These are phyloP conservation scores for Apiospora kogelbergensis DNA, from an alignment of 2,329 filamentous ascomycete genomes.

Conservation along the genomic window DNA sequence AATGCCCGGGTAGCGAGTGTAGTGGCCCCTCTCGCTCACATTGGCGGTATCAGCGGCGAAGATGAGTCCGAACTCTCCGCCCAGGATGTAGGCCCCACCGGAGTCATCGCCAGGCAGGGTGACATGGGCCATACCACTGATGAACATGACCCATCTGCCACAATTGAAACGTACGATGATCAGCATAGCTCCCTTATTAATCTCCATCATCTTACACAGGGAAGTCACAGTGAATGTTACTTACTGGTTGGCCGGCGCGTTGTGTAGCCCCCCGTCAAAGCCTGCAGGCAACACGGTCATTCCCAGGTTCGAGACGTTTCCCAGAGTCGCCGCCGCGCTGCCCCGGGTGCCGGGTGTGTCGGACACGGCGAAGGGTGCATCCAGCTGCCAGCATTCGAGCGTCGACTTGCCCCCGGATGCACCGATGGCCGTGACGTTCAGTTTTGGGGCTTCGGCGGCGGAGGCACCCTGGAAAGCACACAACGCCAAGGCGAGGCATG, in stretches of 20 bases:
- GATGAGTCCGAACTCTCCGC: slow-evolving; percentile 40
- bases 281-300: slow-evolving; percentile 36
- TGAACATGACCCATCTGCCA: slow-evolving; percentile 34
- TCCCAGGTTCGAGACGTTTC: slow-evolving; percentile 31
- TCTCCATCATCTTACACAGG: no score
- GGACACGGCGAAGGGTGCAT: slow-evolving; percentile 34
- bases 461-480: not conserved
- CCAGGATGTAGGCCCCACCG: slow-evolving; percentile 34
- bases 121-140: slow-evolving; percentile 40
- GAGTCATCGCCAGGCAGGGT: slow-evolving; percentile 37
- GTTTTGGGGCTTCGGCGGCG: not conserved
- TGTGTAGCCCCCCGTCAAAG: slow-evolving; percentile 41
- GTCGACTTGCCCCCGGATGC: slow-evolving; percentile 43
- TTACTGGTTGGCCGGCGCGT: slow-evolving; percentile 41
- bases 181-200: not conserved
- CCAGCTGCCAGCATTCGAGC: slow-evolving; percentile 45
- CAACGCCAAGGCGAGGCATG: not conserved
- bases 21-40: slow-evolving; percentile 40
- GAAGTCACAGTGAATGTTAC: not conserved
- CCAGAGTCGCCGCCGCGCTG: slow-evolving; percentile 29
- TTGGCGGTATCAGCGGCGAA: slow-evolving; percentile 42
- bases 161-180: not conserved
- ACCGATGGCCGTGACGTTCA: slow-evolving; percentile 15
- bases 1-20: slow-evolving; percentile 38
- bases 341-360: slow-evolving; percentile 33